phyloP scores from a whole-genome alignment of 2,329 filamentous ascomycete species.

The Botryotinia calthae region DNA sequence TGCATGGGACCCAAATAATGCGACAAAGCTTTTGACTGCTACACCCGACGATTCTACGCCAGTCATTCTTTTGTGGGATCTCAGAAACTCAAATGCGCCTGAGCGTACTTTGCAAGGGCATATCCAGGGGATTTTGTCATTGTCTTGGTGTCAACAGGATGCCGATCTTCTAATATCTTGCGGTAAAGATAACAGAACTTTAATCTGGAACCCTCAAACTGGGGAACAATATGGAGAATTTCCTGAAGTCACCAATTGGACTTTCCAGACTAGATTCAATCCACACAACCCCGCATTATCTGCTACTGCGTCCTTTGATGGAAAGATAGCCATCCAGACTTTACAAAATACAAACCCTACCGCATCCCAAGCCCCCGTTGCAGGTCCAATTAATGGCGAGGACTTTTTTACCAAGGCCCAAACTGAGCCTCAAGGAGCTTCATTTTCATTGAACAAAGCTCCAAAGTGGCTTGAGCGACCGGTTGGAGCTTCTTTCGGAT shows the following conservation, averaged over 20 bases:
- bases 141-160: slow-evolving; percentile 95
- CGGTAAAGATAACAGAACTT: slow-evolving; percentile 92
- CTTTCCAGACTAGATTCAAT: slow-evolving; percentile 92
- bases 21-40: slow-evolving; percentile 90
- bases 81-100: slow-evolving; percentile 93
- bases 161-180: slow-evolving; percentile 85
- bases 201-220: slow-evolving; percentile 95
- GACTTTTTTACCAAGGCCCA: slow-evolving; percentile 97
- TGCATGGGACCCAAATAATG: slow-evolving; percentile 94
- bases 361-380: slow-evolving; percentile 62
- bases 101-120: slow-evolving; percentile 88
- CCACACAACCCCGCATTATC: slow-evolving; percentile 89
- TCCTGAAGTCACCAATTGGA: slow-evolving; percentile 98
- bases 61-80: slow-evolving; percentile 87
- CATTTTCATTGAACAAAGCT: slow-evolving; percentile 80
- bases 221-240: slow-evolving; percentile 88
- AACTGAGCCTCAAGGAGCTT: slow-evolving; percentile 83
- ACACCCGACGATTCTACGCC: slow-evolving; percentile 87
- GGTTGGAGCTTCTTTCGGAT: slow-evolving; percentile 85
- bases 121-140: slow-evolving; percentile 85
- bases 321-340: slow-evolving; percentile 91
- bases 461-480: slow-evolving; percentile 90
- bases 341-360: slow-evolving; percentile 88
- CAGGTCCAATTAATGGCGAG: slow-evolving; percentile 77
- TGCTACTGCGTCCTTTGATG: slow-evolving; percentile 94